These are phyloP conservation scores for Apium graveolens DNA, from an alignment of 129 eudicot species.

Conservation along the genomic window DNA sequence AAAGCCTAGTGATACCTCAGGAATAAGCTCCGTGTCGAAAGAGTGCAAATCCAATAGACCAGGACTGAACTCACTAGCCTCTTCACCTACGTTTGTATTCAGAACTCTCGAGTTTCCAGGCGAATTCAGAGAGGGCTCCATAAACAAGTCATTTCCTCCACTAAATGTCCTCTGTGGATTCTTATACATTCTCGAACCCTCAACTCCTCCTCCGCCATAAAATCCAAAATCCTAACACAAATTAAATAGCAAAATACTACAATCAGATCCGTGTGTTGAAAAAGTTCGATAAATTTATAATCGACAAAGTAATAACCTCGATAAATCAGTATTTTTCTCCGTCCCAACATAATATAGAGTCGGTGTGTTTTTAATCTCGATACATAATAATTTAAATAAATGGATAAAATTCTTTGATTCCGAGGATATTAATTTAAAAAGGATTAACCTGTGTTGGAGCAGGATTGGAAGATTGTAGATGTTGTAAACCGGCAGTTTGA, in stretches of 20 bases:
- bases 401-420: not conserved
- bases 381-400: not conserved
- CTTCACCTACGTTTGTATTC: conserved; percentile 39
- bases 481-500: conserved; percentile 87
- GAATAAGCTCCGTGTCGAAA: conserved; percentile 75
- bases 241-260: not conserved
- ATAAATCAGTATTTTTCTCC: not conserved
- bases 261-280: conserved; percentile 27
- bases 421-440: not conserved
- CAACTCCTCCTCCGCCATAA: conserved; percentile 57
- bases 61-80: conserved; percentile 71
- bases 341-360: not conserved
- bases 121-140: conserved; percentile 57
- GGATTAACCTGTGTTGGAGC: conserved; percentile 32
- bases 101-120: conserved; percentile 35
- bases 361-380: not conserved
- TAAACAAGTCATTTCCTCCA: conserved; percentile 56
- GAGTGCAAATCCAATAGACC: conserved; percentile 93
- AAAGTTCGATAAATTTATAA: not conserved
- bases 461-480: conserved; percentile 51
- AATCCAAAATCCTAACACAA: conserved; percentile 68
- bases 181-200: conserved; percentile 52
- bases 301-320: not conserved
- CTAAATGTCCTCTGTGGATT: conserved; percentile 49
- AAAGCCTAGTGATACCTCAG: conserved; percentile 46